Percentiles rank a stretch among this genome's conserved stretches.
Conservation (phyloP, 805 yeast species). For the Kodamaea jinghongensis region DNA sequence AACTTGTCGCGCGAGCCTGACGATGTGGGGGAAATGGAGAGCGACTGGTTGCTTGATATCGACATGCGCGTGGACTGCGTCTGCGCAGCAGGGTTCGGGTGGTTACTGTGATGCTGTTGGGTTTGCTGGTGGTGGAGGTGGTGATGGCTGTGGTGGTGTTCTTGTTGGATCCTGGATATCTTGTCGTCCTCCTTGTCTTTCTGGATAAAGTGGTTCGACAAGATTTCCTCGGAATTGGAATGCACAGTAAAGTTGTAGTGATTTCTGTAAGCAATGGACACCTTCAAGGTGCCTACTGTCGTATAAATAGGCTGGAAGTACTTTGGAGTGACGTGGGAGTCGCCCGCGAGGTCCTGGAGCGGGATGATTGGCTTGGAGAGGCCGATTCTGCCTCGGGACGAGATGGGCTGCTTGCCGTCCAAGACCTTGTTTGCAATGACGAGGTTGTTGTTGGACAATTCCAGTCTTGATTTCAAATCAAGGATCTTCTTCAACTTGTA, state of each 20-base stretch:
- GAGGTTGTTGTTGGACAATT: conserved; percentile 20
- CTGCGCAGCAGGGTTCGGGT: too few species aligned
- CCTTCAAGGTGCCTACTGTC: conserved; percentile 66
- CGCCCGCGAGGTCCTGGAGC: conserved; percentile 31
- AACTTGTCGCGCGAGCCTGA: background rate
- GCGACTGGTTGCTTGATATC: conserved; percentile 6
- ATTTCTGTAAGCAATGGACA: conserved; percentile 76
- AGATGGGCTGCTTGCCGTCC: conserved; percentile 76
- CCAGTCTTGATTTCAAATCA: conserved; percentile 2
- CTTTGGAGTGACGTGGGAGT: conserved; percentile 58
- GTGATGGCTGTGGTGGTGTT: too few species aligned
- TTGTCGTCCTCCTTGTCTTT: conserved; percentile 25
- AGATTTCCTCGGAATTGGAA: conserved; percentile 36
- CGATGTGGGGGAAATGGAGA: conserved; percentile 7
- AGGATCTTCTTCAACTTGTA: conserved; percentile 50
- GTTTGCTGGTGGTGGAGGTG: conserved; percentile 8
- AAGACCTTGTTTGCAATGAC: conserved; percentile 58
- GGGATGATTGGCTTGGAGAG: conserved; percentile 65
- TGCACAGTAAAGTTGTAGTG: conserved; percentile 66
- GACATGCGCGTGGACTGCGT: conserved; percentile 2
- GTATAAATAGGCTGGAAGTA: conserved; percentile 71
- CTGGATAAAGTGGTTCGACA: conserved; percentile 55
- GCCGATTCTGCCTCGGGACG: conserved; percentile 82
- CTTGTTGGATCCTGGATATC: too few species aligned
- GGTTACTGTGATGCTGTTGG: background rate